Base-by-base conservation (phyloP, 768 basidiomycete genomes). In the Phylloporus sp. region DNA sequence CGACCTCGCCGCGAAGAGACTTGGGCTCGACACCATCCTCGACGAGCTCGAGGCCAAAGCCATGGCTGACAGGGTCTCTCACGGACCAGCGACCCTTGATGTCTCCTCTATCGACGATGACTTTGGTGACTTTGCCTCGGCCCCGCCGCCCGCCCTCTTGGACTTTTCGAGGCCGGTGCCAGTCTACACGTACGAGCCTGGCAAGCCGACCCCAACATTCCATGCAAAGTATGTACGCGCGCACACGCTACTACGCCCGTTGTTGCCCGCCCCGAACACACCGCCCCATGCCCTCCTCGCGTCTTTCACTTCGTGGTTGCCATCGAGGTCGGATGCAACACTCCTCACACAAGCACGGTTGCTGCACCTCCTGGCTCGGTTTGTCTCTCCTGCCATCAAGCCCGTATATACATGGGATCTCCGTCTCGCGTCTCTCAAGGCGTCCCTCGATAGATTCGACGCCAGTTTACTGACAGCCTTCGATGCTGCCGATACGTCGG, bases 371-470 rank as follows among this genome's bases (percentile, higher is more conserved):
- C 82, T 99, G 11, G 72, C 82, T 2, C 70, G 75, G 1, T 95
- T 90, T 59, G 79, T 95, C 32, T 90, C 84, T 0, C 74, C 79
- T 2, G 42, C 54, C 11, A 65, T 96, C 36, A 80, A 86, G 52
- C 92, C 95, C 1, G 69, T 92, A 2, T 73, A 78, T 4, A 69
- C 75, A 53, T 90, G 86, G 80, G 71, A 76, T 7, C 67, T 77
- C 18, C 71, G 89, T 28, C 71, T 76, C 23, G 64, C 79, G 3
- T 78, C 86, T 13, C 73, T 97, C 17, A 78, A 86, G 11, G 76
- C 85, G 0, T 84, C 90, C 0, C 81, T 84, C 62, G 94, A 97
- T 57, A 76, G 90, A 5, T 98, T 95, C 67, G 91, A 97, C 55
- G 86, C 87, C 11, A 78, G 73, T 22, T 73, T 95, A 11, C 73